These are phyloP conservation scores for Bretziella fagacearum DNA, from an alignment of 2,329 filamentous ascomycete genomes.

Conservation along the genomic window DNA sequence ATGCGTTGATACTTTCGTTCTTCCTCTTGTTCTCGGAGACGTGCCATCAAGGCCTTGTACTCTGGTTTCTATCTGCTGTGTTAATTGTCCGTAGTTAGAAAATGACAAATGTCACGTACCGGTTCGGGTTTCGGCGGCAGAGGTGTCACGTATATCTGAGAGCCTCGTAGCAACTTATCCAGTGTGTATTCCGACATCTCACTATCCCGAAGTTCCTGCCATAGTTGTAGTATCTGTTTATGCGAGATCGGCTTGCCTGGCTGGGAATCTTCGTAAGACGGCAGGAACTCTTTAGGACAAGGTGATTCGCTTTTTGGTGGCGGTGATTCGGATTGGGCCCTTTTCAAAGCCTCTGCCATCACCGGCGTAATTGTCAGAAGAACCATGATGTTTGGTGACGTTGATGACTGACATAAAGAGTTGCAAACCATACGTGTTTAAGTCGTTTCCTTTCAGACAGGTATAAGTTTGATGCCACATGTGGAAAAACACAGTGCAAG, in stretches of 20 bases:
- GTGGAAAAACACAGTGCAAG: not conserved
- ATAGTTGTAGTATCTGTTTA: slow-evolving; percentile 46
- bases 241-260: slow-evolving; percentile 57
- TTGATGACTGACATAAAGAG: not conserved
- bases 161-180: slow-evolving; percentile 53
- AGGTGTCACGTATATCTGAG: slow-evolving; percentile 60
- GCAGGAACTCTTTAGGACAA: not conserved
- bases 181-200: slow-evolving; percentile 32
- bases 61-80: slow-evolving; percentile 53
- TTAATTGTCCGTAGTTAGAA: slow-evolving; percentile 13
- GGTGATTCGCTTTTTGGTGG: too few species aligned
- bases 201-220: slow-evolving; percentile 31
- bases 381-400: slow-evolving; percentile 40
- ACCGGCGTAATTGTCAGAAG: slow-evolving; percentile 57
- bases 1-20: slow-evolving; percentile 67
- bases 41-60: slow-evolving; percentile 76
- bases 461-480: not conserved
- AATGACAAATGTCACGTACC: slow-evolving; percentile 30
- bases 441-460: not conserved
- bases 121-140: slow-evolving; percentile 61
- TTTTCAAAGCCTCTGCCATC: slow-evolving; percentile 44
- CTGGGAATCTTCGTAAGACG: slow-evolving; percentile 18
- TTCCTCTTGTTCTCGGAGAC: slow-evolving; percentile 70
- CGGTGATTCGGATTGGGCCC: not conserved
- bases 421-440: not conserved